phyloP scores from a whole-genome alignment of 140 eudicot species.

The Oenanthe javanica region DNA sequence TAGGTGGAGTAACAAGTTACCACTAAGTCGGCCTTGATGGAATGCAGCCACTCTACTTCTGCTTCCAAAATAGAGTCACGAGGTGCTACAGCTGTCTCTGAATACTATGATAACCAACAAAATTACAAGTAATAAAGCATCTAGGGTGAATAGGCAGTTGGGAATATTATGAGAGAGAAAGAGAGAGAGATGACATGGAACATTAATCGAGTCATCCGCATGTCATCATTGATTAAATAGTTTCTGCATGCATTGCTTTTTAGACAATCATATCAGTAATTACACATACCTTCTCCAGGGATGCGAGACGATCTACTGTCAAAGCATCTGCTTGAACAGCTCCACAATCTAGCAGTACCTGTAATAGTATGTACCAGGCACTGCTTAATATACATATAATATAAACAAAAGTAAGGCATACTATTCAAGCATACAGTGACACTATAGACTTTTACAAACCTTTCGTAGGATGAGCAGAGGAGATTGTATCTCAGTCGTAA shows the following conservation, averaged over 20 bases:
- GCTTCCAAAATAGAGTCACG: constrained; percentile 79
- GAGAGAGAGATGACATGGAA: too few relatives aligned
- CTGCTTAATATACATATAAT: background rate
- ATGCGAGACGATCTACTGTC: constrained; percentile 96
- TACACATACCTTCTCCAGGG: constrained; percentile 69
- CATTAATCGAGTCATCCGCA: too few relatives aligned
- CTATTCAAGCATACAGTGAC: background rate
- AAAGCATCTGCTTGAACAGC: constrained; percentile 99
- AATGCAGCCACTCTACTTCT: constrained; percentile 91
- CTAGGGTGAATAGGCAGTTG: background rate
- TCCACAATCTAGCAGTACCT: constrained; percentile 93
- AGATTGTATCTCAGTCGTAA: constrained; percentile 78
- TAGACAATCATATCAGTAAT: background rate
- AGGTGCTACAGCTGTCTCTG: constrained; percentile 93
- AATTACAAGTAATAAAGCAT: background rate
- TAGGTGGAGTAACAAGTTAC: constrained; percentile 27
- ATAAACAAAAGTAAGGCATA: background rate
- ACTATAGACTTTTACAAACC: constrained; percentile 22
- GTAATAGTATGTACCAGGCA: constrained; percentile 1
- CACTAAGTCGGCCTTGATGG: constrained; percentile 96
- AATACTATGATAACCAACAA: constrained; percentile 46
- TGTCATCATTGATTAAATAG: background rate
- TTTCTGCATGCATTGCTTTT: background rate
- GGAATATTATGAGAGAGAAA: too few relatives aligned
- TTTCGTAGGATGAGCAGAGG: constrained; percentile 89